Evolutionary conservation across 305 asterid species (phyloP), one percentile per base, ranked within the genome.

Genomic region (Fraxinus floribunda): DNA sequence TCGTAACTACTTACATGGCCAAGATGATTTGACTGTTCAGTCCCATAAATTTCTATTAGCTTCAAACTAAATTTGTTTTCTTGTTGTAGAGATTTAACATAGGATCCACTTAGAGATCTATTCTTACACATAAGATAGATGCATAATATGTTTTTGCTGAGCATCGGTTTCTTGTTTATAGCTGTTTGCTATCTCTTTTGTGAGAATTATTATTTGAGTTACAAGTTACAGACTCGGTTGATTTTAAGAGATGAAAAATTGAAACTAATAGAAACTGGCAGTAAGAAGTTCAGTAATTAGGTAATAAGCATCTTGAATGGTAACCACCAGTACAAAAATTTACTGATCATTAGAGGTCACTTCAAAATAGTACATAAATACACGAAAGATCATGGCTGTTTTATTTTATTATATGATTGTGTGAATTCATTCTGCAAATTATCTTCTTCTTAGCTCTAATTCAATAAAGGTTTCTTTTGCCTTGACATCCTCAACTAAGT

Each of bases 1-100:
- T 83, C 36, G 74, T 75, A 70, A 36, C n/a, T 41, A 18, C 39
- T 30, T 84, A 41, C 34, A 15, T 74, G 36, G 52, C 34, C 39
- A 34, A 30, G 52, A 57, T 82, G 15, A 71, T 70, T n/a, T 75
- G 55, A 44, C 18, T 34, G 11, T 34, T 71, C 76, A 30, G 76
- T 71, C 22, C 16, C 39, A 75, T 41, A 2, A 49, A 75, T 49
- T 38, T 20, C 44, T 83, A 44, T 16, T 24, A 8, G 34, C 70
- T 24, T 76, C 70, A n/a, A 36, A 62, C 7, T 35, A 64, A 8
- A 30, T 18, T n/a, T 70, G 9, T 32, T 70, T 34, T 3, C 18
- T 24, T 5, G 3, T 70, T 70, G 22, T 70, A 38, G 76, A 70
- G 5, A 24, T 55, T 70, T 29, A 11, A 32, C 20, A 35, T 70